phyloP scores from a whole-genome alignment of 2,329 filamentous ascomycete species.

The Bipolaris sorokiniana region DNA sequence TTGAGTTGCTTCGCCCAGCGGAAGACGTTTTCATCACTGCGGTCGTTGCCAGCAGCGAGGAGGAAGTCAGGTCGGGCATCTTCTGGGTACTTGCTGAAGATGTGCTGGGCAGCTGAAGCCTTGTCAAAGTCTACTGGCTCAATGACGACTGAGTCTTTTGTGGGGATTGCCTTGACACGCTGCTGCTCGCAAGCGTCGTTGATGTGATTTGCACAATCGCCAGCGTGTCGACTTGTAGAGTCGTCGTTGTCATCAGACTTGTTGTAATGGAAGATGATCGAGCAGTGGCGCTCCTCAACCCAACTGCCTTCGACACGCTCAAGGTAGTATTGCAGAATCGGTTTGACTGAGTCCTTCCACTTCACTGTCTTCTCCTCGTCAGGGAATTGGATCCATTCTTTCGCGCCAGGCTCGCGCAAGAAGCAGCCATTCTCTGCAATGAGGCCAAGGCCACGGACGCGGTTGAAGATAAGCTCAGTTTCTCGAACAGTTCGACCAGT shows the following conservation, averaged over 20 bases:
- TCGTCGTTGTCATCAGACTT: conserved; percentile 74
- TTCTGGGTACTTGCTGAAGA: conserved; percentile 62
- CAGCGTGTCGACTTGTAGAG: conserved; percentile 77
- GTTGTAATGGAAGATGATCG: conserved; percentile 88
- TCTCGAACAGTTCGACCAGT: conserved; percentile 86
- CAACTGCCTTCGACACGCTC: conserved; percentile 87
- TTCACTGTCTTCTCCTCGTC: conserved; percentile 71
- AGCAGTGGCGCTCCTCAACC: conserved; percentile 91
- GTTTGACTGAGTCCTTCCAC: conserved; percentile 85
- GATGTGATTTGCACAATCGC: conserved; percentile 91
- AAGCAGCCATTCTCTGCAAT: conserved; percentile 97
- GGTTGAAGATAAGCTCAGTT: conserved; percentile 82
- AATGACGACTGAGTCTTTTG: conserved; percentile 81
- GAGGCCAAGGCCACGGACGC: conserved; percentile 81
- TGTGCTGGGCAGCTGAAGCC: conserved; percentile 76
- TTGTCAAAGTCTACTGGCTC: conserved; percentile 90
- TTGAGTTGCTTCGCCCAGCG: conserved; percentile 86
- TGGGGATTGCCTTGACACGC: conserved; percentile 80
- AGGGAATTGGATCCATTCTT: conserved; percentile 78
- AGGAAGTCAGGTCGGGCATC: conserved; percentile 71
- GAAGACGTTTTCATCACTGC: conserved; percentile 93
- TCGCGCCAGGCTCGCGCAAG: conserved; percentile 70
- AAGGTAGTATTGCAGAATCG: conserved; percentile 86
- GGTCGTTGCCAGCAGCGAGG: conserved; percentile 86
- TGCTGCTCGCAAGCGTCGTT: conserved; percentile 89